These are phyloP conservation scores for Candida endomychidarum DNA, from an alignment of 805 yeast genomes.

Conservation along the genomic window DNA sequence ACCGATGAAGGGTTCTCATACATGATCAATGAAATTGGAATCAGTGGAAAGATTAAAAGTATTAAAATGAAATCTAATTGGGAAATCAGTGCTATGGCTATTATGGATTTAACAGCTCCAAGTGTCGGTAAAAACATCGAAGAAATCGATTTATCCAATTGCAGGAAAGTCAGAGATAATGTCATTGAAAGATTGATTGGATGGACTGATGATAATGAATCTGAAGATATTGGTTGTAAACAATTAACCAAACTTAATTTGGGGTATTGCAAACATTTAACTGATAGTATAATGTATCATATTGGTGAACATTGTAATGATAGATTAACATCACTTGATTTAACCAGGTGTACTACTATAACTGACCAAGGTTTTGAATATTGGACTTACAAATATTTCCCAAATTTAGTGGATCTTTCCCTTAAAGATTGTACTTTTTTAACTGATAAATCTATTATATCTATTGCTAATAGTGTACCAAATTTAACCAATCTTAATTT, in stretches of 20 bases:
- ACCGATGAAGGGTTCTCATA: constrained; percentile 75
- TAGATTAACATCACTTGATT: constrained; percentile 54
- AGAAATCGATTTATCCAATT: constrained; percentile 67
- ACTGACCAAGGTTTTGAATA: constrained; percentile 70
- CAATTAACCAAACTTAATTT: constrained; percentile 53
- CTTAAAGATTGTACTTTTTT: constrained; percentile 74
- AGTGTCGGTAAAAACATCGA: constrained; percentile 59
- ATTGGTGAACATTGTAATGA: constrained; percentile 59
- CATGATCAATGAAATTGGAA: constrained; percentile 69
- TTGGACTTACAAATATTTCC: constrained; percentile 61
- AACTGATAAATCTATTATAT: constrained; percentile 61
- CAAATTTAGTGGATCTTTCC: constrained; percentile 50
- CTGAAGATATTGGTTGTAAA: constrained; percentile 54
- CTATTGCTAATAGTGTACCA: constrained; percentile 62
- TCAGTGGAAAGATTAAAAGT: constrained; percentile 54
- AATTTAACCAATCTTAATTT: constrained; percentile 56
- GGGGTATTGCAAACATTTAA: constrained; percentile 74
- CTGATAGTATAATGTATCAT: constrained; percentile 66
- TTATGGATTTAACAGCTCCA: constrained; percentile 72
- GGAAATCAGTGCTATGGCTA: constrained; percentile 80
- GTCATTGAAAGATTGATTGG: constrained; percentile 72
- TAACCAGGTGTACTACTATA: constrained; percentile 75
- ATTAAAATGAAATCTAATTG: constrained; percentile 68
- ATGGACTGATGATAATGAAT: constrained; percentile 27
- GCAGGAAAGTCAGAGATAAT: constrained; percentile 70